Evolutionary conservation across 371 early-diverging fungal species (phyloP), one percentile per base, ranked within the genome.

Genomic region (Syncephalis plumigaleata): DNA sequence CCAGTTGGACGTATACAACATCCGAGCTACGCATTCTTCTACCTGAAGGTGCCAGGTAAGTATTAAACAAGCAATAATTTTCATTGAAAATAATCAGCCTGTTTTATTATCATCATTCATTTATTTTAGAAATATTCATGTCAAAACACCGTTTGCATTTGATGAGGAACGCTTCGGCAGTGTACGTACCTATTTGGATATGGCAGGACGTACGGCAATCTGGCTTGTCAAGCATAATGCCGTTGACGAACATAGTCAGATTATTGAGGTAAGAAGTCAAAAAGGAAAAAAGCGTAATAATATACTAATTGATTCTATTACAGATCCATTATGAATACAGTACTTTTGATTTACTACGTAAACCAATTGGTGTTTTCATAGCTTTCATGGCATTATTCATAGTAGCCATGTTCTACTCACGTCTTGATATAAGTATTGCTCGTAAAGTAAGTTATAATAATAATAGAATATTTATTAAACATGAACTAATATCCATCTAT

Each of bases 11-110:
- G 0, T 61, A 83, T 39, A 71, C 78, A 39, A 56, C 75, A 3
- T 76, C 76, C n/a, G 61, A 67, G 42, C 55, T 94, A 20, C 72
- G 66, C 3, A 59, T 92, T 16, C 74, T 87, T 43, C 67, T 97
- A 31, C 98, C 98, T 2, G 95, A 97, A 56, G 96, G 98, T 31
- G 84, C 93, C 0, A 61, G 52, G 79, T 84, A 78, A 59, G 72
- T 68, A 22, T 4, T 9, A 9, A n/a, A 23, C 36, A 18, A 18
- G n/a, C 25, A n/a, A 16, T 37, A 21, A 38, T n/a, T n/a, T n/a
- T n/a, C n/a, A n/a, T n/a, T n/a, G n/a, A n/a, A n/a, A n/a, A n/a
- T n/a, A n/a, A n/a, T n/a, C n/a, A n/a, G n/a, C n/a, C n/a, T n/a
- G n/a, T n/a, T n/a, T n/a, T n/a, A n/a, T n/a, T n/a, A n/a, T n/a